Evolutionary conservation across 2,329 filamentous ascomycete species (phyloP), one percentile per base, ranked within the genome.

Genomic region (Talaromyces piceae): DNA sequence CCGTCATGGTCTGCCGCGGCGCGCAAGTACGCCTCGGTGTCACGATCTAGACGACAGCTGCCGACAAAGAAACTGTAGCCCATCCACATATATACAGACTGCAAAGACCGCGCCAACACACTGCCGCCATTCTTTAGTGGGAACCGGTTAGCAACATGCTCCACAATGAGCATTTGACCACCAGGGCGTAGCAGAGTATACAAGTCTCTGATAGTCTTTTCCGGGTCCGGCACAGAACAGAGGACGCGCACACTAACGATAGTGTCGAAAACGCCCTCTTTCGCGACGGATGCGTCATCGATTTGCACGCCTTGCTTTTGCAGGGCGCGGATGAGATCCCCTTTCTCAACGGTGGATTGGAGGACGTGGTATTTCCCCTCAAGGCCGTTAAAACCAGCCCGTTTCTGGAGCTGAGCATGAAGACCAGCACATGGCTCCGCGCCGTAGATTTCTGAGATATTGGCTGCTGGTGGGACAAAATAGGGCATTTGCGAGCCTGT

Each of bases 141-240:
- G 73, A 75, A 79, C 1, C 74, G 72, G 57, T 78, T 80, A 22
- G 66, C 71, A 11, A 80, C 73, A 65, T 82, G 79, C 61, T 82
- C 79, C 47, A 72, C 75, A 23, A 81, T 66, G 16, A 82, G 63
- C 65, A 82, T 61, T 50, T 76, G 65, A 0, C 79, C 79, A 2
- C 79, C 78, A 0, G 78, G 78, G 53, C 74, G 76, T 33, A 82
- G 60, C 53, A 81, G 58, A 0, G 58, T 58, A 59, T 80, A 80
- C 31, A 82, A 56, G 1, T 73, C 70, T 1, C 61, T 59, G 13
- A 73, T 66, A 2, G 76, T 77, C 46, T 69, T 63, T 45, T 73
- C 67, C 20, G 73, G 67, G 39, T 73, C 61, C 0, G 77, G 75
- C 7, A 82, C 74, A 3, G 76, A 76, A 55, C 79, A 82, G 2